Evolutionary conservation across 2,329 filamentous ascomycete genomes (phyloP).

Genomic region (Biscogniauxia mediterranea): DNA sequence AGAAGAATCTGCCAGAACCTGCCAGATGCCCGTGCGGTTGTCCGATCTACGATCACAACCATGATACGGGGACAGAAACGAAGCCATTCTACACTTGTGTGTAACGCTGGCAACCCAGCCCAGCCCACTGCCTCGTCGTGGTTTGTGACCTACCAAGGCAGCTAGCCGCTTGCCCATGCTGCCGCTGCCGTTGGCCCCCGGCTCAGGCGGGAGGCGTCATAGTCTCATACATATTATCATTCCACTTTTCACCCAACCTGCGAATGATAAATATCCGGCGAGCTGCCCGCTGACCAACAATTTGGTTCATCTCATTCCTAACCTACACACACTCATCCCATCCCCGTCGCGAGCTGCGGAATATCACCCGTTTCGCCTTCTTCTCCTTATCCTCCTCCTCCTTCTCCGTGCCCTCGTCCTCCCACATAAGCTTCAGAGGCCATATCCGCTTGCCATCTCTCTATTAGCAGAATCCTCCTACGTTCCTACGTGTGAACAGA

Average conservation of each 20-base stretch:
- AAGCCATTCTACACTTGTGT: neutral
- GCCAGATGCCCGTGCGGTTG: neutral
- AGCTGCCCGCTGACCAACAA: neutral
- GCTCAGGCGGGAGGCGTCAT: neutral
- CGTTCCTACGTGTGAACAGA: constrained; percentile 11
- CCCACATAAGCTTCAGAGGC: too few species aligned
- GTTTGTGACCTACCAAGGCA: neutral
- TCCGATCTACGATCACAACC: neutral
- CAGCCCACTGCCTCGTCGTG: neutral
- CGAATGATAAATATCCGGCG: neutral
- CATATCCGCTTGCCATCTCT: too few species aligned
- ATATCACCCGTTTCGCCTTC: neutral
- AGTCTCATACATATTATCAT: neutral
- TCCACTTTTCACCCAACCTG: neutral
- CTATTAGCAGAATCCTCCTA: neutral
- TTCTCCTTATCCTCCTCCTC: neutral
- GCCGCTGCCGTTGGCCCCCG: neutral
- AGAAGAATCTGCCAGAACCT: neutral
- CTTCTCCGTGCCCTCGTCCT: too few species aligned
- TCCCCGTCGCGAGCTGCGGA: neutral
- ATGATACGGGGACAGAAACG: neutral
- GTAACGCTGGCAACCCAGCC: neutral
- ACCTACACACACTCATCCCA: neutral
- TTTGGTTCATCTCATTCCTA: neutral
- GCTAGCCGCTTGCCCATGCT: neutral